Evolutionary conservation across 495 filamentous ascomycete genomes (phyloP).

Genomic region (Aspergillus sclerotioniger): DNA sequence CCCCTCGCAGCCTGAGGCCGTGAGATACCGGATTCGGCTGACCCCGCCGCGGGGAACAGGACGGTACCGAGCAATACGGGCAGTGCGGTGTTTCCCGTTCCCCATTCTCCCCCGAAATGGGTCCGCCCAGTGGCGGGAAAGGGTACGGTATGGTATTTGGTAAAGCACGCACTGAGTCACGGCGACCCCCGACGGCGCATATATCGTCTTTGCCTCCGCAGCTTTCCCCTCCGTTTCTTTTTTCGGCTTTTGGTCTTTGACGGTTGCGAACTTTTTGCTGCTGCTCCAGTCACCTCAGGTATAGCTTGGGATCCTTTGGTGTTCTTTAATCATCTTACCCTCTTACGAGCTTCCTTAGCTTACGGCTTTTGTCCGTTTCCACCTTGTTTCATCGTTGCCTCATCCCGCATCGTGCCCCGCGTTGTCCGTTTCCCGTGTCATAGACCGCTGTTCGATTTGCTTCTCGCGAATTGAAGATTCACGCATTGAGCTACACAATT

Average conservation of each 20-base stretch:
- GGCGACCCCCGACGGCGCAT: background rate
- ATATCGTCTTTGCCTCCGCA: slow-evolving; percentile 20
- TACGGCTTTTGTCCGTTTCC: background rate
- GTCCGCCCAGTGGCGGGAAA: background rate
- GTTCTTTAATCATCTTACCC: background rate
- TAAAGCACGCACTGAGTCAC: slow-evolving; percentile 18
- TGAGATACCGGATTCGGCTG: slow-evolving; percentile 19
- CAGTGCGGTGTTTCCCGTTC: too few species aligned
- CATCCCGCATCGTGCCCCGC: slow-evolving; percentile 4
- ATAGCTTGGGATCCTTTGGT: slow-evolving; percentile 8
- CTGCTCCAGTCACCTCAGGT: slow-evolving; percentile 25
- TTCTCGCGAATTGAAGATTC: background rate
- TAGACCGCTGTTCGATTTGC: too few species aligned
- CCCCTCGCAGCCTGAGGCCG: slow-evolving; percentile 14
- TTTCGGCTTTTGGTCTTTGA: slow-evolving; percentile 32
- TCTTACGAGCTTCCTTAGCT: background rate
- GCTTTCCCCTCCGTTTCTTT: slow-evolving; percentile 26
- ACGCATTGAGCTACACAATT: background rate
- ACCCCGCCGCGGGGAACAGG: slow-evolving; percentile 16
- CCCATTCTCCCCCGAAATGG: background rate
- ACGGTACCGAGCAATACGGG: slow-evolving; percentile 9
- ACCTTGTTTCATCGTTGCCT: background rate
- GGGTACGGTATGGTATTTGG: slow-evolving; percentile 5
- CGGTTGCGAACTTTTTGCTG: slow-evolving; percentile 29
- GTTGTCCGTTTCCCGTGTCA: background rate